Conservation (phyloP, 805 yeast genomes). For the Limtongia smithiae region DNA sequence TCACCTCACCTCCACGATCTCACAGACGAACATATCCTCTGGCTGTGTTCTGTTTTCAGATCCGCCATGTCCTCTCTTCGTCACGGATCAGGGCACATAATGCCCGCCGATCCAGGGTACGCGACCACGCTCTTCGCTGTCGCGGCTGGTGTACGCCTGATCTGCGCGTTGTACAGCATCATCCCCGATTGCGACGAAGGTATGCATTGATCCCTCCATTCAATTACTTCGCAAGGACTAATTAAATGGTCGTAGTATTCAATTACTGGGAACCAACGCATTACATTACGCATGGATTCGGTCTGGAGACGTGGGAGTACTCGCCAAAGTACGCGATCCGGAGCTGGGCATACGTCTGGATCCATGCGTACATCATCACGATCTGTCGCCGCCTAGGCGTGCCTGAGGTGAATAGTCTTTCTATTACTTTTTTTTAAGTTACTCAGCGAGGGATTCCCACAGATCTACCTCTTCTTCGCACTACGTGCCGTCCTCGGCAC, state of each 20-base stretch:
- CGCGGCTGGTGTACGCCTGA: conserved; percentile 32
- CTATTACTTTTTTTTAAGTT: background rate
- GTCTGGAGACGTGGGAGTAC: conserved; percentile 95
- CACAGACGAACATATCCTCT: too few species aligned
- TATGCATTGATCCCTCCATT: background rate
- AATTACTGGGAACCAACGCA: conserved; percentile 96
- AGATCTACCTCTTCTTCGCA: conserved; percentile 46
- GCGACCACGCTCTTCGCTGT: conserved; percentile 18
- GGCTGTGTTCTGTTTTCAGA: background rate
- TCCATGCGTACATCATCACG: conserved; percentile 36
- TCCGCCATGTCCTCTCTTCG: background rate
- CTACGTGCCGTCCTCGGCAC: conserved; percentile 48
- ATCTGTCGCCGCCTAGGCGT: conserved; percentile 27
- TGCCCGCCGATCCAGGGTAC: background rate
- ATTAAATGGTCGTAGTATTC: conserved; percentile 43
- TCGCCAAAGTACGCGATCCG: conserved; percentile 85
- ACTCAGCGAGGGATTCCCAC: too few species aligned
- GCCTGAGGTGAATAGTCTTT: conserved; percentile 10
- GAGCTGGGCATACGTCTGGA: conserved; percentile 74
- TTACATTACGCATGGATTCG: conserved; percentile 70
- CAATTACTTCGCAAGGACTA: background rate
- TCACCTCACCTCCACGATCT: too few species aligned
- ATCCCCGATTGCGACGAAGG: conserved; percentile 88
- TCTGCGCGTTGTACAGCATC: conserved; percentile 54
- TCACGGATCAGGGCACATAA: background rate